A percentile compares a stretch with the other conserved stretches of the same genome.
Evolutionary conservation across 768 basidiomycete species (phyloP).

Genomic region (Tulasnella sp.): DNA sequence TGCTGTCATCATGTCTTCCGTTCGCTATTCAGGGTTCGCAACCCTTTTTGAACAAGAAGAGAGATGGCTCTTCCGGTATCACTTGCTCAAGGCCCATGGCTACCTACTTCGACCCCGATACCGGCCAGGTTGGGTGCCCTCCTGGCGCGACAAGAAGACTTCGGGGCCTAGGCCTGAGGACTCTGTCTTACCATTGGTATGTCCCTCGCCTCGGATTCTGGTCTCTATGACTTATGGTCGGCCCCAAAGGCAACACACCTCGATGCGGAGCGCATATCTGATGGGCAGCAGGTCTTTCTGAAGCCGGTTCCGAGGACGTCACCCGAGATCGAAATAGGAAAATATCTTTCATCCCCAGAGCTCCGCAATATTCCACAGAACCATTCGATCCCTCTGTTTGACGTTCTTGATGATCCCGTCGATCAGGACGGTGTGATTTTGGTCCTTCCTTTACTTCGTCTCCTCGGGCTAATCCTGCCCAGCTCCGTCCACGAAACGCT

Average conservation of each 20-base stretch:
- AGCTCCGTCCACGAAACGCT: too few species aligned
- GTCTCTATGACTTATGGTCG: too few species aligned
- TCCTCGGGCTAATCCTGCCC: not conserved
- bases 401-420: slow-evolving; percentile 4
- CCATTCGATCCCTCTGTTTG: slow-evolving; percentile 14
- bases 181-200: too few species aligned
- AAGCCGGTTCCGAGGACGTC: slow-evolving; percentile 1
- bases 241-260: not conserved
- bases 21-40: too few species aligned
- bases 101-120: slow-evolving; percentile 25
- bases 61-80: not conserved
- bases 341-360: not conserved
- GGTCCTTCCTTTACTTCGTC: slow-evolving; percentile 21
- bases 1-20: too few species aligned
- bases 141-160: not conserved
- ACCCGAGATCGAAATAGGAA: slow-evolving; percentile 18
- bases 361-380: slow-evolving; percentile 11
- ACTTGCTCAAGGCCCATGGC: slow-evolving; percentile 12
- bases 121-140: slow-evolving; percentile 15
- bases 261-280: not conserved
- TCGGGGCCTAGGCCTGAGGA: too few species aligned
- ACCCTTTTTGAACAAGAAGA: too few species aligned
- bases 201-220: too few species aligned
- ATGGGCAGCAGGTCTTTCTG: slow-evolving; percentile 3
- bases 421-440: slow-evolving; percentile 9